Conservation (phyloP, 2,329 filamentous ascomycete species). For the Remersonia thermophila region DNA sequence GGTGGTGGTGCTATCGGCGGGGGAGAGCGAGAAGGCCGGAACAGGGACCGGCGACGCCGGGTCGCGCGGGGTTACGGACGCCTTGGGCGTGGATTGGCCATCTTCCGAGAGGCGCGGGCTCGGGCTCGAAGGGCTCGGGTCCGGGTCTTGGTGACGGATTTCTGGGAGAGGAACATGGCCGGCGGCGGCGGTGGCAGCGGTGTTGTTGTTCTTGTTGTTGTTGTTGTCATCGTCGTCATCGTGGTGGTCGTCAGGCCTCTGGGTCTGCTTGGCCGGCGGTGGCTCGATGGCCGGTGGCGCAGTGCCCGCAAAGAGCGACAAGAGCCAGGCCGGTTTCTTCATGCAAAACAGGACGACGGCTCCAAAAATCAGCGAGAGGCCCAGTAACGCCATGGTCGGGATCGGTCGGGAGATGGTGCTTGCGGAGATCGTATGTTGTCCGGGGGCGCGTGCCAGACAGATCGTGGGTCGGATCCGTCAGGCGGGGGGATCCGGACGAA, state of each 20-base stretch:
- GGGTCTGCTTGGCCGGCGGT: conserved; percentile 6
- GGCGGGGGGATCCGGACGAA: conserved; percentile 2
- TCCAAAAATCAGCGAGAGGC: conserved; percentile 49
- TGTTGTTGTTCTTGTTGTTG: too few relatives aligned
- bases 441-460: neutral
- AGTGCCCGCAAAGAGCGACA: conserved; percentile 23
- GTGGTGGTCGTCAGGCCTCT: too few relatives aligned
- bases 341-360: conserved; percentile 47
- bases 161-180: too few relatives aligned
- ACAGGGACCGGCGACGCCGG: conserved; percentile 5
- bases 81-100: conserved; percentile 41
- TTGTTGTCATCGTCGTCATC: too few relatives aligned
- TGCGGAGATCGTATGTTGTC: conserved; percentile 12
- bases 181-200: too few relatives aligned
- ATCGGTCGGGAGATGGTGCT: conserved; percentile 7
- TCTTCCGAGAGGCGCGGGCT: neutral
- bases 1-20: conserved; percentile 13
- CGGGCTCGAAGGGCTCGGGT: neutral
- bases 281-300: conserved; percentile 10
- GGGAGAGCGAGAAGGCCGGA: conserved; percentile 32
- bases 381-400: conserved; percentile 41
- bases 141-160: conserved; percentile 6
- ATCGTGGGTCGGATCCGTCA: neutral
- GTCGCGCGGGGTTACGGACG: conserved; percentile 21
- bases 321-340: conserved; percentile 39